These are phyloP conservation scores for Tetragonia tetragonoides DNA, from an alignment of 148 eudicot species.

Conservation along the genomic window DNA sequence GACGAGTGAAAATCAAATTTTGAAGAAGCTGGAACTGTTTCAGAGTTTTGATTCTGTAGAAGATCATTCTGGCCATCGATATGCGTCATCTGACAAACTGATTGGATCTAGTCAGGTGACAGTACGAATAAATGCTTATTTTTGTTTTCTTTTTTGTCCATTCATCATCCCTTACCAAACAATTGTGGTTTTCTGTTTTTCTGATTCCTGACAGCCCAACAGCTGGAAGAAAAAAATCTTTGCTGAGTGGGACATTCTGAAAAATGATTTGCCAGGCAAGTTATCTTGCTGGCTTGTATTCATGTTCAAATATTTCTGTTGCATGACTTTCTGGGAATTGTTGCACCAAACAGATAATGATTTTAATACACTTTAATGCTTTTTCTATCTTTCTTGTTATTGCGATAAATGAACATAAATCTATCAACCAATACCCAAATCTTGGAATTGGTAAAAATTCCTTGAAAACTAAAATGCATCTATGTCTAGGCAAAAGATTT, in stretches of 20 bases:
- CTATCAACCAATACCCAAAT: no score
- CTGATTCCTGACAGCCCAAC: slow-evolving; percentile 48
- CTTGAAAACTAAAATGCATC: no score
- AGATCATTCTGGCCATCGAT: slow-evolving; percentile 70
- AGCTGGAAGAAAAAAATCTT: slow-evolving; percentile 69
- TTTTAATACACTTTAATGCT: no score
- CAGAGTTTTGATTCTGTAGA: slow-evolving; percentile 72
- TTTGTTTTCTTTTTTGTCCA: slow-evolving; percentile 4
- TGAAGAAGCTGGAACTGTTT: slow-evolving; percentile 45
- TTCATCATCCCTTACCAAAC: not conserved
- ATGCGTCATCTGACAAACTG: not conserved
- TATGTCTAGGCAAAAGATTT: no score
- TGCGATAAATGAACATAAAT: no score
- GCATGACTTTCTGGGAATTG: not conserved
- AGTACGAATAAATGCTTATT: not conserved
- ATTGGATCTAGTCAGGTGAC: slow-evolving; percentile 38
- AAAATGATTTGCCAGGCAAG: slow-evolving; percentile 79
- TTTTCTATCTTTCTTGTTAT: no score
- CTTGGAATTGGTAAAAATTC: no score
- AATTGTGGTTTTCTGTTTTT: slow-evolving; percentile 9
- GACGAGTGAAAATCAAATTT: slow-evolving; percentile 34
- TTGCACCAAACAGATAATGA: not conserved
- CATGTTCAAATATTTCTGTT: not conserved
- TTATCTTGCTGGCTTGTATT: slow-evolving; percentile 14
- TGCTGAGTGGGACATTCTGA: slow-evolving; percentile 86